These are phyloP conservation scores for Oryza glumipatula DNA, from an alignment of 176 grass and related monocot species.

Conservation along the genomic window DNA sequence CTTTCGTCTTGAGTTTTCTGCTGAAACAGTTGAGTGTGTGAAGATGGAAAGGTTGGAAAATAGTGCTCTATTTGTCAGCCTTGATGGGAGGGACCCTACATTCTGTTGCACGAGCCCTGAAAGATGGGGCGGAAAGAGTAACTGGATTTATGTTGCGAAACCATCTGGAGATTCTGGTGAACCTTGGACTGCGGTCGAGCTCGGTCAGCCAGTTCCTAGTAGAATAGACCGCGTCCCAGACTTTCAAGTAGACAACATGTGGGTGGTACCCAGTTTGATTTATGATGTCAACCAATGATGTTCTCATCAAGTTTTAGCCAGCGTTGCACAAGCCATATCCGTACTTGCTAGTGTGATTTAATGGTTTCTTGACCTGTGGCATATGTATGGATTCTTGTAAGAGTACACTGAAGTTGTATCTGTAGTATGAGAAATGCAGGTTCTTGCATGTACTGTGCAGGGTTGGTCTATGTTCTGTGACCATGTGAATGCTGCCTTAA, in stretches of 20 bases:
- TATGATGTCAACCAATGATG: conserved; percentile 9
- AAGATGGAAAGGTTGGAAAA: conserved; percentile 50
- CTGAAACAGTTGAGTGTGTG: conserved; percentile 39
- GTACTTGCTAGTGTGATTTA: neutral
- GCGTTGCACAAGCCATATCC: neutral
- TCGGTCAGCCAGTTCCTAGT: conserved; percentile 22
- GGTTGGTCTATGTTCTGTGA: too few species aligned
- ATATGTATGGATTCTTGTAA: neutral
- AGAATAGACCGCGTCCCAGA: neutral
- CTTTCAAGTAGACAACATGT: neutral
- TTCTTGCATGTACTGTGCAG: too few species aligned
- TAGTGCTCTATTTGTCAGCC: conserved; percentile 47
- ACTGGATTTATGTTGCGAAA: conserved; percentile 45
- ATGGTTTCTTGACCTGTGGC: neutral
- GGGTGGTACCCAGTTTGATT: conserved; percentile 41
- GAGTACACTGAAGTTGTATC: neutral
- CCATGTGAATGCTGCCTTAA: too few species aligned
- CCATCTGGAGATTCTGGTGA: neutral
- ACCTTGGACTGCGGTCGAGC: conserved; percentile 17
- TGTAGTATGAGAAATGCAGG: too few species aligned
- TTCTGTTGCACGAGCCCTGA: conserved; percentile 46
- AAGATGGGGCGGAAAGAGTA: conserved; percentile 71
- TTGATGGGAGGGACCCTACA: conserved; percentile 26
- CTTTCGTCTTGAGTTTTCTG: conserved; percentile 29
- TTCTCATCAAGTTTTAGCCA: neutral